Evolutionary conservation across 768 basidiomycete species (phyloP), one percentile per base, ranked within the genome.

Genomic region (Panus rudis): DNA sequence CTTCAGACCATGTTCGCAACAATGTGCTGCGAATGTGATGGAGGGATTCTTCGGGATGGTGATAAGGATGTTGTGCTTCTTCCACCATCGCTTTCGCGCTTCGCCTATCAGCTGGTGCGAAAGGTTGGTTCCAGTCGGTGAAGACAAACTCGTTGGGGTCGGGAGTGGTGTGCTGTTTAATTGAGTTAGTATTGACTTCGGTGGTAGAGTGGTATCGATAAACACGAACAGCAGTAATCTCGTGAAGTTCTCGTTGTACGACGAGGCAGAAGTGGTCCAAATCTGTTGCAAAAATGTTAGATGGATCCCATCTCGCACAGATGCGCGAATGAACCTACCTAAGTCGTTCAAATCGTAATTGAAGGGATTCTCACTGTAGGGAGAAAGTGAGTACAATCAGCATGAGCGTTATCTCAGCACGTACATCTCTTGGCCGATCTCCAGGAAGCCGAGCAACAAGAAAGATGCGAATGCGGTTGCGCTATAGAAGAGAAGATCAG

Each of bases 261-360:
- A 73, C 62, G 17, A 79, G 63, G 56, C 81, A 83, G 71, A 84
- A 85, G 44, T 67, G 60, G 59, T 87, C 84, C 23, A 86, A 68
- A 57, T 81, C 77, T 73, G 45, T 1, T 43, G 53, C 43, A 45
- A 55, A 14, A 41, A 51, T 16, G 21, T 13, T 14, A 26, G n/a
- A 12, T n/a, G 21, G 14, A 24, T 37, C 26, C 7, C 6, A 14
- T 4, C 37, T 41, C 24, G 33, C 16, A 42, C 21, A 17, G 6
- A 35, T 35, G 33, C 10, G 16, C n/a, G 33, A 7, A 35, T 16
- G 28, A 38, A 58, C 69, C 41, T 51, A 75, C 73, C 76, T 24
- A 82, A 68, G 67, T 83, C 79, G 52, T 82, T 82, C 52, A 73
- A 55, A 50, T 81, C 79, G 52, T 81, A 81, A 52, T 75, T 73